Conservation (phyloP, 164 flowering plant genomes). For the Umbilicus rupestris region DNA sequence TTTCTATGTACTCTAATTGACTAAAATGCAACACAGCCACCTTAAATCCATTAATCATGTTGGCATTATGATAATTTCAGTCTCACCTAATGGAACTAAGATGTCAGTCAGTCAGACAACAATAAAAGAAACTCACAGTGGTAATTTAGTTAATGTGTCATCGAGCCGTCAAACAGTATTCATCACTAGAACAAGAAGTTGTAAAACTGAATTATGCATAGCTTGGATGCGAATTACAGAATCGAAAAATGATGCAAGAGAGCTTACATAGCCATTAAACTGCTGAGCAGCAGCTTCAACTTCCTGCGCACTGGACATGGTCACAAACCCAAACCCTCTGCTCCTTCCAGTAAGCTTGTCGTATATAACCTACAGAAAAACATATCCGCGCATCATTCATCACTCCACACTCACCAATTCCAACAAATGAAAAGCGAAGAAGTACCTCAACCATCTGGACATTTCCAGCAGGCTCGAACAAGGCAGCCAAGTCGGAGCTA, state of each 20-base stretch:
- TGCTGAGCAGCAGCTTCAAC: constrained; percentile 9
- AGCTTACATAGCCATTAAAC: constrained; percentile 7
- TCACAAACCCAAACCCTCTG: constrained; percentile 5
- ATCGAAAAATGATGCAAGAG: neutral
- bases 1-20: too few relatives aligned
- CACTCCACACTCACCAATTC: neutral
- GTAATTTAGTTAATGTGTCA: neutral
- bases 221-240: too few relatives aligned
- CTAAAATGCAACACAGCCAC: neutral
- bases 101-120: neutral
- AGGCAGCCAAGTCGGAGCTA: constrained; percentile 56
- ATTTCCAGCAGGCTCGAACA: constrained; percentile 23
- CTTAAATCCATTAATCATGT: neutral
- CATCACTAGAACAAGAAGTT: neutral
- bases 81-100: neutral
- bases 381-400: neutral
- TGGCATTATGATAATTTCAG: neutral
- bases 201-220: too few relatives aligned
- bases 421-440: neutral
- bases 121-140: too few relatives aligned
- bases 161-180: neutral
- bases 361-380: constrained; percentile 1
- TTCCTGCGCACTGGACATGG: constrained; percentile 7
- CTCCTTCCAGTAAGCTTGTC: constrained; percentile 7
- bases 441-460: constrained; percentile 7